These are phyloP conservation scores for Anisodus acutangulus DNA, from an alignment of 257 asterid species.

Conservation along the genomic window DNA sequence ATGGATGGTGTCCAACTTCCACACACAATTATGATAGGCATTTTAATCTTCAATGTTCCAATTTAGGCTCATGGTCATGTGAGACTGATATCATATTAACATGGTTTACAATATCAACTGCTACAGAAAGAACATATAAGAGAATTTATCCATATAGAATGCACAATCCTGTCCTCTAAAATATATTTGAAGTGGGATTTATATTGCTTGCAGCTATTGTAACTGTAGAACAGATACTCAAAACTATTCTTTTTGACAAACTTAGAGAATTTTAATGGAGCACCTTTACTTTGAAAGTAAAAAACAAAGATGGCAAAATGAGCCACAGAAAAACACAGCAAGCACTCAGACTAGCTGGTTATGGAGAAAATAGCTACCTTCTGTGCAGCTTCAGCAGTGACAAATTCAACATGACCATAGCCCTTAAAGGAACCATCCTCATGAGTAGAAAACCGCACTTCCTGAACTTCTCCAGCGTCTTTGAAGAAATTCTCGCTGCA, in stretches of 20 bases:
- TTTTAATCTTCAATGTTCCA: background rate
- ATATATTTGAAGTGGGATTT: background rate
- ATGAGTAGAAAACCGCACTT: conserved; percentile 61
- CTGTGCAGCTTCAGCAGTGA: conserved; percentile 65
- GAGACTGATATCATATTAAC: background rate
- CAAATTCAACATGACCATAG: conserved; percentile 90
- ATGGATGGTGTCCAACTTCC: background rate
- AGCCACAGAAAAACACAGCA: background rate
- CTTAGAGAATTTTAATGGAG: background rate
- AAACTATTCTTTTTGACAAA: background rate
- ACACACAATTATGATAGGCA: background rate
- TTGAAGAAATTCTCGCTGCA: conserved; percentile 76
- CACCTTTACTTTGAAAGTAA: background rate
- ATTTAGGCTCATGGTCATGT: background rate
- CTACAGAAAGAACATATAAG: background rate
- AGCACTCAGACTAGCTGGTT: background rate
- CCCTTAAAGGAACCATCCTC: conserved; percentile 71
- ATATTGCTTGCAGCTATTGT: background rate
- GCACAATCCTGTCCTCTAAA: background rate
- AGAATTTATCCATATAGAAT: background rate
- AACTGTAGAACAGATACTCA: background rate
- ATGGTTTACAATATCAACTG: too few species aligned
- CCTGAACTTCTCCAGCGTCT: conserved; percentile 68
- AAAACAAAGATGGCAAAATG: background rate
- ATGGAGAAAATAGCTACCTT: conserved; percentile 51